Conservation (phyloP, 345 rosid genomes). For the Citrus trifoliata region DNA sequence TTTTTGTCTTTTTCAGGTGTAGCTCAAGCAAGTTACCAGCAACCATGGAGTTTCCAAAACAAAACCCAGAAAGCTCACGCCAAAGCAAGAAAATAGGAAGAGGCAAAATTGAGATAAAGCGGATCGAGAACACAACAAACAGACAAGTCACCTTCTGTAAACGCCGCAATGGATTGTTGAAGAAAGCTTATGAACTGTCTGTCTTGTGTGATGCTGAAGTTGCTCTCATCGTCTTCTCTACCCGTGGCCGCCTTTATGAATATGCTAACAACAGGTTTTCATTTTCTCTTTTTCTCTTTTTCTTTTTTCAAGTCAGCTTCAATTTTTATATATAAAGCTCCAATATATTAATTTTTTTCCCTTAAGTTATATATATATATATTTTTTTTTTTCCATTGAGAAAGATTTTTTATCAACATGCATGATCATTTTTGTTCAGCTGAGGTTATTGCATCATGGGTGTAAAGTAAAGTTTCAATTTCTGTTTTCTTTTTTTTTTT, state of each 20-base stretch:
- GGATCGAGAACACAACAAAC: conserved; percentile 78
- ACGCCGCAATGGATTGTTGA: conserved; percentile 77
- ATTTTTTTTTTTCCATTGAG: neutral
- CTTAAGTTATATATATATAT: no score
- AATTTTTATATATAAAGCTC: neutral
- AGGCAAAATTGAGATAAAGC: conserved; percentile 78
- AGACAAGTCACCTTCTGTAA: conserved; percentile 90
- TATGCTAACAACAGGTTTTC: conserved; percentile 77
- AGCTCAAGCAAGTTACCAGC: neutral
- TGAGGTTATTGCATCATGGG: neutral
- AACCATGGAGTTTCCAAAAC: conserved; percentile 53
- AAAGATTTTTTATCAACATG: neutral
- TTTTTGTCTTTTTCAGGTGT: no score
- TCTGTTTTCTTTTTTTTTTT: neutral
- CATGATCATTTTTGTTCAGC: neutral
- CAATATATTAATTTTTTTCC: no score
- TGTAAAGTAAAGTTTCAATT: neutral
- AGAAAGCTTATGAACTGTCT: conserved; percentile 84
- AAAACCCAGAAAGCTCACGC: conserved; percentile 48
- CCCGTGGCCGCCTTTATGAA: conserved; percentile 88
- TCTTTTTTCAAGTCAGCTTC: neutral
- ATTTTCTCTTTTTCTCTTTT: neutral
- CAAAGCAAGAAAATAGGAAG: conserved; percentile 54
- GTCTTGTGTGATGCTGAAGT: conserved; percentile 83
- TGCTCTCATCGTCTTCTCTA: conserved; percentile 77